phyloP scores from a whole-genome alignment of 495 filamentous ascomycete genomes.

The Penicillium atrosanguineum region DNA sequence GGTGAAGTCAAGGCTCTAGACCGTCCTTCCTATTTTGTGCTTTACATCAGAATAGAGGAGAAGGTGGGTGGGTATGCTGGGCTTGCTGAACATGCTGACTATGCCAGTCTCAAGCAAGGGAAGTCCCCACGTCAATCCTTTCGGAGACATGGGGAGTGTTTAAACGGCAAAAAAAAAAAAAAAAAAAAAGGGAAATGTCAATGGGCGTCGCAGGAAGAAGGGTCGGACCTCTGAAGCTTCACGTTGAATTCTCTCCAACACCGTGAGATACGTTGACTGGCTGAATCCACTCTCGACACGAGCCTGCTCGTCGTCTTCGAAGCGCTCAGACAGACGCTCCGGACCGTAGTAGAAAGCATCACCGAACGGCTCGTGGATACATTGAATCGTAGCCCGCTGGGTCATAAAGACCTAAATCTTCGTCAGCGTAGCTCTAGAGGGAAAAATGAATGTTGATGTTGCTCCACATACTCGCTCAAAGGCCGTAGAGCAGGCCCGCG shows the following conservation, averaged over 20 bases:
- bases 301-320: constrained; percentile 65
- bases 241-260: constrained; percentile 67
- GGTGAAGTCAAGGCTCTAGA: neutral
- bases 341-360: constrained; percentile 96
- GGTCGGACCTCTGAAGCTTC: constrained; percentile 64
- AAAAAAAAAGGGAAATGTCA: constrained; percentile 21
- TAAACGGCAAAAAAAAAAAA: constrained; percentile 11
- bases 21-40: neutral
- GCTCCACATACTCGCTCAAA: constrained; percentile 74
- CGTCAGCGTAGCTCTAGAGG: neutral
- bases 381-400: constrained; percentile 69
- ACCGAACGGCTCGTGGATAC: constrained; percentile 92
- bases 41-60: neutral
- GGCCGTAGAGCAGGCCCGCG: constrained; percentile 88
- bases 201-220: constrained; percentile 22
- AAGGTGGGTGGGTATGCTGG: neutral
- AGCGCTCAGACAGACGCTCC: constrained; percentile 76
- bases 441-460: neutral
- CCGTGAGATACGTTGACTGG: constrained; percentile 69
- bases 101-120: neutral
- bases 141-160: constrained; percentile 7
- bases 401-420: constrained; percentile 87
- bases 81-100: neutral
- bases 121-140: constrained; percentile 9
- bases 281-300: constrained; percentile 73